These are phyloP conservation scores for Bathelium albidoporum DNA, from an alignment of 495 filamentous ascomycete genomes.

Conservation along the genomic window DNA sequence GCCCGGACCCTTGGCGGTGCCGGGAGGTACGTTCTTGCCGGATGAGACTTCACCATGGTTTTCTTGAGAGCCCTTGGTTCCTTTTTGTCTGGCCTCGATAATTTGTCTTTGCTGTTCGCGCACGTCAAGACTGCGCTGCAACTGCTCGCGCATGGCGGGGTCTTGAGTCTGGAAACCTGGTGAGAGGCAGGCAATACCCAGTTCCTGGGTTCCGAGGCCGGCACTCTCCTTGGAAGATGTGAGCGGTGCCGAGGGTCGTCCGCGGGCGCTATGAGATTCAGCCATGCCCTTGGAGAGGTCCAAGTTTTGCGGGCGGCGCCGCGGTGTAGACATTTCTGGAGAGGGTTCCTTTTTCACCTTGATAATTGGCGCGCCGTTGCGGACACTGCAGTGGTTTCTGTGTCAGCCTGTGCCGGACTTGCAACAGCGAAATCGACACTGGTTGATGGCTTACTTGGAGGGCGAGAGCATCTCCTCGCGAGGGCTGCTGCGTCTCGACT, in stretches of 20 bases:
- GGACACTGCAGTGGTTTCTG: conserved; percentile 21
- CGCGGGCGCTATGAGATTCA: conserved; percentile 38
- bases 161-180: conserved; percentile 94
- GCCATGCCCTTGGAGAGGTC: conserved; percentile 60
- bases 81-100: conserved; percentile 85
- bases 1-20: conserved; percentile 48
- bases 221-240: conserved; percentile 58
- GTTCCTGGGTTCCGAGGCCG: conserved; percentile 74
- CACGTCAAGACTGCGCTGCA: conserved; percentile 87
- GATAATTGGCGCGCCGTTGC: conserved; percentile 52
- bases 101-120: conserved; percentile 90
- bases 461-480: conserved; percentile 44
- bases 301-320: conserved; percentile 79
- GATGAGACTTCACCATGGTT: conserved; percentile 32
- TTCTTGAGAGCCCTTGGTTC: conserved; percentile 62
- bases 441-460: conserved; percentile 42
- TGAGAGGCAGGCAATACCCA: conserved; percentile 87
- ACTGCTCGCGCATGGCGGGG: conserved; percentile 88
- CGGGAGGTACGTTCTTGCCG: background rate
- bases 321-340: conserved; percentile 59
- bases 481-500: background rate
- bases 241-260: conserved; percentile 62
- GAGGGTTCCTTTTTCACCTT: conserved; percentile 92
- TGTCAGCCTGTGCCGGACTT: conserved; percentile 18
- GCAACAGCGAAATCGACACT: conserved; percentile 5